Conservation (phyloP, 2,329 filamentous ascomycete species). For the Ceratocystis smalleyi region DNA sequence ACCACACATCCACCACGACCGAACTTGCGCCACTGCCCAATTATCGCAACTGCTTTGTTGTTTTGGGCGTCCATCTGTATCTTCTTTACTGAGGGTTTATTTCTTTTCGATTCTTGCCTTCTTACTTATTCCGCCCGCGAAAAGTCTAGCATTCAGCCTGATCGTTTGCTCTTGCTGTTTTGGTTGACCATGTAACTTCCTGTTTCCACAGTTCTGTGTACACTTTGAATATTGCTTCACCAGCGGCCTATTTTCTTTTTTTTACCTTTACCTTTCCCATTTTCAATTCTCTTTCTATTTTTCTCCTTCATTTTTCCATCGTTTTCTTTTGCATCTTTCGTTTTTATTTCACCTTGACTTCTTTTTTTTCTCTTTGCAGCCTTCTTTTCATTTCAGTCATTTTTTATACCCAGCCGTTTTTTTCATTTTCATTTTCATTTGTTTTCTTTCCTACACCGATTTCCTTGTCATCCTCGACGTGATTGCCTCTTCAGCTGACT, state of each 20-base stretch:
- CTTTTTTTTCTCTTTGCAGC: neutral
- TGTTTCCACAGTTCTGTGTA: neutral
- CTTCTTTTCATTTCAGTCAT: constrained; percentile 1
- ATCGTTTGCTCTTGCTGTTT: constrained; percentile 3
- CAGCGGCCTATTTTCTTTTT: neutral
- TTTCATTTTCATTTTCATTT: neutral
- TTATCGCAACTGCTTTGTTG: neutral
- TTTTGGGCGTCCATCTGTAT: neutral
- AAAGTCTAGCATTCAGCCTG: neutral
- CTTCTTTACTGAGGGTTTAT: neutral
- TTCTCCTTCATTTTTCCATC: neutral
- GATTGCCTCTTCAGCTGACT: neutral
- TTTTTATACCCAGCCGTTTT: constrained; percentile 1
- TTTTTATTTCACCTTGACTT: neutral
- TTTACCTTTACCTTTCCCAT: neutral
- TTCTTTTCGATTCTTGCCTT: neutral
- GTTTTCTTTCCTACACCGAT: neutral
- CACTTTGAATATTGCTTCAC: neutral
- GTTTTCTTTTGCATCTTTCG: neutral
- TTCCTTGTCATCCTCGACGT: constrained; percentile 37
- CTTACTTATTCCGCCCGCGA: neutral
- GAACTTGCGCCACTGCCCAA: neutral
- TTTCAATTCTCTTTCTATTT: neutral
- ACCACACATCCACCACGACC: neutral
- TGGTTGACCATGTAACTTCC: constrained; percentile 4